Conservation (phyloP, 208 protist genomes). For the Acanthamoeba rhysodes region DNA sequence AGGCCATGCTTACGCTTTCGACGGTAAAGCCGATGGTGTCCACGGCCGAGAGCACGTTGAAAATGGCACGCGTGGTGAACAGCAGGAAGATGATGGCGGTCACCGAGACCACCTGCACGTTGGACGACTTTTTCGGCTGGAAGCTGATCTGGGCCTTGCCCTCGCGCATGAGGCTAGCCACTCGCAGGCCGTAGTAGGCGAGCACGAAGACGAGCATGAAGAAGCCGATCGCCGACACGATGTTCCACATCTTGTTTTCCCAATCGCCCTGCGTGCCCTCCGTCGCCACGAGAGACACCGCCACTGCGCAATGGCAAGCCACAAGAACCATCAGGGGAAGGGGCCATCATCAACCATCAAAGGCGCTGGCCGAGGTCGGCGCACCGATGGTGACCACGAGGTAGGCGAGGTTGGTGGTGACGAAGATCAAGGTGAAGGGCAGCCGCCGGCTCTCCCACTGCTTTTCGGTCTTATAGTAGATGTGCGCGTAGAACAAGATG, state of each 20-base stretch:
- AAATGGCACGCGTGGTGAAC: slow-evolving; percentile 13
- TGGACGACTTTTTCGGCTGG: slow-evolving; percentile 25
- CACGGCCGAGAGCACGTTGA: slow-evolving; percentile 39
- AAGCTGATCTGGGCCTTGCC: slow-evolving; percentile 34
- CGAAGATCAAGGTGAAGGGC: not conserved
- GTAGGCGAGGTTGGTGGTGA: slow-evolving; percentile 37
- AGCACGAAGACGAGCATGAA: slow-evolving; percentile 20
- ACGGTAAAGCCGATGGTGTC: slow-evolving; percentile 1
- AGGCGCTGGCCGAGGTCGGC: no score
- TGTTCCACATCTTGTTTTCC: slow-evolving; percentile 50
- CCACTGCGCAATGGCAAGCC: not conserved
- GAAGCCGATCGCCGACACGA: slow-evolving; percentile 45
- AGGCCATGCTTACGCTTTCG: slow-evolving; percentile 1
- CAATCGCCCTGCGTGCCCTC: not conserved
- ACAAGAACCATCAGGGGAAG: no score
- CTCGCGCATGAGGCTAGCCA: not conserved
- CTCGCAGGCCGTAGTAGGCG: slow-evolving; percentile 24
- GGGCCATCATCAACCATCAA: no score
- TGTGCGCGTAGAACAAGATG: slow-evolving; percentile 63
- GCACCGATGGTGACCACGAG: slow-evolving; percentile 50
- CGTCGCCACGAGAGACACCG: not conserved
- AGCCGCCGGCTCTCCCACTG: not conserved
- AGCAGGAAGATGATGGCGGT: slow-evolving; percentile 44
- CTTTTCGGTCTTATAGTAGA: slow-evolving; percentile 48
- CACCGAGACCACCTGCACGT: slow-evolving; percentile 25